Percentiles rank a stretch among this genome's conserved stretches.
These are phyloP conservation scores for Volutella citrinella DNA, from an alignment of 2,329 filamentous ascomycete species.

Conservation along the genomic window DNA sequence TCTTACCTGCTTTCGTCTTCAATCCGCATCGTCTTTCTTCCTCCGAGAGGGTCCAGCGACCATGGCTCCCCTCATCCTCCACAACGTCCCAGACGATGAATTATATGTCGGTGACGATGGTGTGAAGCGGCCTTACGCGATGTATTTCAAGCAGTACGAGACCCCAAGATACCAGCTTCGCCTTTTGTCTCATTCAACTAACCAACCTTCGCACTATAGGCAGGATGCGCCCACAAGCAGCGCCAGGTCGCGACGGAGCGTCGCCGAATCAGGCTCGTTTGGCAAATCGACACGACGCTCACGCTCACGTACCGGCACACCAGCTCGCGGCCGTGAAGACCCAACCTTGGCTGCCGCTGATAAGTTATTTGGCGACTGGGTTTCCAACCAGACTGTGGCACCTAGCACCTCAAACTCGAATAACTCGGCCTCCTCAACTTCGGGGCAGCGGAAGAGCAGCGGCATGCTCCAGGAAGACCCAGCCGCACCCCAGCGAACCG, in stretches of 20 bases:
- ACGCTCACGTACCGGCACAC: conserved; percentile 58
- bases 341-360: conserved; percentile 61
- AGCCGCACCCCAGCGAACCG: conserved; percentile 31
- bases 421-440: conserved; percentile 19
- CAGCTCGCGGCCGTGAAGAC: conserved; percentile 54
- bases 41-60: conserved; percentile 7
- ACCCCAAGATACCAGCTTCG: too few relatives aligned
- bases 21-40: conserved; percentile 4
- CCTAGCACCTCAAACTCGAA: background rate
- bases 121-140: conserved; percentile 62
- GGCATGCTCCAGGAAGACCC: conserved; percentile 37
- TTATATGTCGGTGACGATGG: conserved; percentile 65
- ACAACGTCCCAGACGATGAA: conserved; percentile 67
- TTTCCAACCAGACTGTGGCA: conserved; percentile 44
- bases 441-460: conserved; percentile 34
- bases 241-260: conserved; percentile 48
- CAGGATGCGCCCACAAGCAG: conserved; percentile 49
- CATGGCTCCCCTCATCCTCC: conserved; percentile 65
- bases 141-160: conserved; percentile 60
- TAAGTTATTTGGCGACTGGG: conserved; percentile 58
- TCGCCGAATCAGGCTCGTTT: conserved; percentile 63
- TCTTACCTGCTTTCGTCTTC: too few relatives aligned
- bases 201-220: conserved; percentile 30
- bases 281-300: conserved; percentile 65
- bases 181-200: too few relatives aligned